These are phyloP conservation scores for Vanrija pseudolonga DNA, from an alignment of 1,284 basidiomycete genomes.

Conservation along the genomic window DNA sequence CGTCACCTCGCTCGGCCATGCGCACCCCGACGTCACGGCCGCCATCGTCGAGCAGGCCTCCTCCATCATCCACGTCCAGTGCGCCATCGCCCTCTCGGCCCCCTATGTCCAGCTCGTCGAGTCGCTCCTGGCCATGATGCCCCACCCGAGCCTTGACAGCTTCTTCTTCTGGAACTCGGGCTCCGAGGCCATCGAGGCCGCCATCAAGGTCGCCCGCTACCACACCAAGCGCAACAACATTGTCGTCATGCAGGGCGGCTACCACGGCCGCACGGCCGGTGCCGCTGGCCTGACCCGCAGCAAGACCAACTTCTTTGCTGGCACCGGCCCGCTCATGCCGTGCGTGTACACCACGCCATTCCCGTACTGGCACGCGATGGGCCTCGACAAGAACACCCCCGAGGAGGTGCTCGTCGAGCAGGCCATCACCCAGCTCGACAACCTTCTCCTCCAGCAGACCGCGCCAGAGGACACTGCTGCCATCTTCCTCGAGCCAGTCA, in stretches of 20 bases:
- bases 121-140: constrained; percentile 37
- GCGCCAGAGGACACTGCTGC: constrained; percentile 82
- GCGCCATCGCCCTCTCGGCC: constrained; percentile 54
- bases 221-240: constrained; percentile 80
- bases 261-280: constrained; percentile 73
- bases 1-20: constrained; percentile 55
- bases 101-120: constrained; percentile 71
- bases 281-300: constrained; percentile 81
- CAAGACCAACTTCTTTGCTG: constrained; percentile 84
- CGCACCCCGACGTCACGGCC: constrained; percentile 76
- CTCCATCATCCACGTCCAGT: constrained; percentile 72
- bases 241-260: constrained; percentile 83
- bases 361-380: constrained; percentile 88
- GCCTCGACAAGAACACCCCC: constrained; percentile 60
- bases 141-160: constrained; percentile 51
- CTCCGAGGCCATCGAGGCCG: constrained; percentile 41
- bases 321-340: constrained; percentile 59
- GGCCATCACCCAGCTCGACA: constrained; percentile 72
- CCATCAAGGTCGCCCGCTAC: constrained; percentile 58
- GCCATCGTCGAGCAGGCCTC: constrained; percentile 82
- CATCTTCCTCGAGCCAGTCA: constrained; percentile 82
- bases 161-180: constrained; percentile 91
- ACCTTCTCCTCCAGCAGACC: constrained; percentile 79
- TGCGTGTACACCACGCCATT: constrained; percentile 76
- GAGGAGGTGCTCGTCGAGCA: constrained; percentile 62